Base-by-base conservation (phyloP, 2,329 filamentous ascomycete genomes). In the Periconia sp. region DNA sequence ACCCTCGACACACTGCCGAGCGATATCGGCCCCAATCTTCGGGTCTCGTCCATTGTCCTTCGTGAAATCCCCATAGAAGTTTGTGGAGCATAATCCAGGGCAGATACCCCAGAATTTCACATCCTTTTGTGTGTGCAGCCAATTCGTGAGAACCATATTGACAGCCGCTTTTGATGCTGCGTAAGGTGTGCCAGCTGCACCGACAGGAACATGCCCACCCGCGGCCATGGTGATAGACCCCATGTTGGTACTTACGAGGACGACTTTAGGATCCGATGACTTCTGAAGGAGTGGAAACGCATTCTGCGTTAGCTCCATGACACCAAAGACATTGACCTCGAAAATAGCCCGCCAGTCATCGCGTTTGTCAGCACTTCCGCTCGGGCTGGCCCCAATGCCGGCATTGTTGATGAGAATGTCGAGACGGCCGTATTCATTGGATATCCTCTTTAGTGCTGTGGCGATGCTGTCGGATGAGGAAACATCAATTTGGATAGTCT, bases 361-460 rank as follows among this genome's bases (percentile, higher is more conserved):
- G 17, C 37, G 33, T 12, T 32, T 32, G 4, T 40, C 39, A 1
- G 40, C 34, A 19, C 23, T 43, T n/a, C 35, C 45, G 17, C 38
- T 36, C 5, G 34, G 23, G 7, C 26, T 35, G n/a, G 24, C 17
- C 9, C 36, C 18, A 3, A 79, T 69, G 23, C 88, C 89, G 30
- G 89, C 89, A 66, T 92, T 94, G 78, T 94, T 92, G 74, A 94
- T 73, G 29, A 94, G 73, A 43, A 92, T 87, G 71, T 92, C 88
- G 61, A 94, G 79, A 9, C 34, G 30, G 21, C 36, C 45, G 16
- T 40, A 50, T 12, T 38, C 21, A 8, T 45, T 41, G 36, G 10
- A 49, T 9, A 62, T 53, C 19, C 54, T 56, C 29, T 60, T 57
- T 17, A 60, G 38, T 16, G 61, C 52, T 50, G 26, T 16, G 23